A percentile compares a stretch with the other conserved stretches of the same genome.
Conservation (phyloP, 768 basidiomycete species). For the Russula sp. region DNA sequence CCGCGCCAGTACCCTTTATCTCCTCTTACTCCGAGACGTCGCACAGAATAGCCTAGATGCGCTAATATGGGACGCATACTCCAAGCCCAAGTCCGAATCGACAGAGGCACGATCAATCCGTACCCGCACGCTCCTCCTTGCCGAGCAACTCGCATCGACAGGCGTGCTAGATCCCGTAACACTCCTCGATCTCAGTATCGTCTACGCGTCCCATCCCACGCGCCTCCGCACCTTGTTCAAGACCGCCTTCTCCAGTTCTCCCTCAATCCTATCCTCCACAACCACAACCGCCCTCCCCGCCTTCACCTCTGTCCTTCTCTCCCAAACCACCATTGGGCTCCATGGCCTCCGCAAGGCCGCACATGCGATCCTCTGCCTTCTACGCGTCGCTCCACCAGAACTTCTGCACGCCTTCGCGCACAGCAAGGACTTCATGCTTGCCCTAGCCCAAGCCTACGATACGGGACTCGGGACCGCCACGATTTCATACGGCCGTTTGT, state of each 20-base stretch:
- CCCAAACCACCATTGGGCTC: constrained; percentile 47
- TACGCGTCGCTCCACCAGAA: constrained; percentile 49
- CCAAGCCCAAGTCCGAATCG: constrained; percentile 17
- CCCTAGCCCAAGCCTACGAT: constrained; percentile 60
- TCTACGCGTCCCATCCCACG: constrained; percentile 48
- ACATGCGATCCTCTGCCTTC: constrained; percentile 53
- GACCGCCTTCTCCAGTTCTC: constrained; percentile 39
- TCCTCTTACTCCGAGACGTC: constrained; percentile 54
- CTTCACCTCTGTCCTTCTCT: constrained; percentile 46
- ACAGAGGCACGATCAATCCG: constrained; percentile 47
- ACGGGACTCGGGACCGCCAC: constrained; percentile 54
- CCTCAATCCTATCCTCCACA: constrained; percentile 39
- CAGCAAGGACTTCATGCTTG: constrained; percentile 50
- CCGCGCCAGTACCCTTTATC: constrained; percentile 49
- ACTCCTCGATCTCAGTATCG: constrained; percentile 61
- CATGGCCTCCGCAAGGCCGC: constrained; percentile 64
- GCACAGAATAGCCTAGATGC: constrained; percentile 52
- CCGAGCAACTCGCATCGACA: constrained; percentile 49
- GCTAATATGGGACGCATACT: constrained; percentile 54
- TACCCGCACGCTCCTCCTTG: constrained; percentile 51
- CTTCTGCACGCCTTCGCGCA: constrained; percentile 53
- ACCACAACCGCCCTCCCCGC: constrained; percentile 48
- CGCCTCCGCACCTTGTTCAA: constrained; percentile 48
- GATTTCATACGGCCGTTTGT: constrained; percentile 57
- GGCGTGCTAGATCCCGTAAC: constrained; percentile 49